A percentile compares a stretch with the other conserved stretches of the same genome.
Evolutionary conservation across 2,329 filamentous ascomycete genomes (phyloP).

Genomic region (Helotiales sp.): DNA sequence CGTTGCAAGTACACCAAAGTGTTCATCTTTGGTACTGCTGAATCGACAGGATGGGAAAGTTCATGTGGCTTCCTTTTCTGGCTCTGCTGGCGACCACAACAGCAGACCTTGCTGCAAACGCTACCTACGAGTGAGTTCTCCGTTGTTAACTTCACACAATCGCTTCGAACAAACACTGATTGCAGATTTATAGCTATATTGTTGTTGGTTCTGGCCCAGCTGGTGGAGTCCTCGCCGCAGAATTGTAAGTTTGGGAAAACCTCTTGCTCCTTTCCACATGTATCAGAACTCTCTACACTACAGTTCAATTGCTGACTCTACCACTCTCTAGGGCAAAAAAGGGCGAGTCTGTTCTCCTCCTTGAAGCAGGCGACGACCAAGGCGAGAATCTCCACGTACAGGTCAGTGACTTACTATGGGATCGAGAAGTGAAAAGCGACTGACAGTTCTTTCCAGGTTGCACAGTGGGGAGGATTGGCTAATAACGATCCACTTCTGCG

Average conservation of each 20-base stretch:
- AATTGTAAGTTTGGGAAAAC: conserved; percentile 41
- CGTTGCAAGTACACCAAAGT: neutral
- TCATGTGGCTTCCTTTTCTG: neutral
- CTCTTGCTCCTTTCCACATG: neutral
- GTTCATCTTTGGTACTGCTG: neutral
- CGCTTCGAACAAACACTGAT: neutral
- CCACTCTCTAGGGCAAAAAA: conserved; percentile 47
- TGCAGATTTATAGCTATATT: conserved; percentile 44
- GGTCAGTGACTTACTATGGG: neutral
- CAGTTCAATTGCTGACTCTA: neutral
- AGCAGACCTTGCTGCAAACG: neutral
- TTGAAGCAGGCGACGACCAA: conserved; percentile 60
- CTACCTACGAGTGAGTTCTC: neutral
- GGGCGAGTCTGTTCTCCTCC: conserved; percentile 56
- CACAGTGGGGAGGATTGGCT: neutral
- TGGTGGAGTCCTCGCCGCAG: conserved; percentile 55
- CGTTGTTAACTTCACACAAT: neutral
- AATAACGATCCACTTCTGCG: neutral
- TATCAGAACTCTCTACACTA: neutral
- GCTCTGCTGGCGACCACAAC: neutral
- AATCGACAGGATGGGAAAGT: neutral
- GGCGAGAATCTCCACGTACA: conserved; percentile 39
- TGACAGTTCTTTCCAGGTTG: neutral
- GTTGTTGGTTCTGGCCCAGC: conserved; percentile 59
- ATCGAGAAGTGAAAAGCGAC: neutral